Evolutionary conservation across 768 basidiomycete species (phyloP).

Genomic region (Russula ochroleuca): DNA sequence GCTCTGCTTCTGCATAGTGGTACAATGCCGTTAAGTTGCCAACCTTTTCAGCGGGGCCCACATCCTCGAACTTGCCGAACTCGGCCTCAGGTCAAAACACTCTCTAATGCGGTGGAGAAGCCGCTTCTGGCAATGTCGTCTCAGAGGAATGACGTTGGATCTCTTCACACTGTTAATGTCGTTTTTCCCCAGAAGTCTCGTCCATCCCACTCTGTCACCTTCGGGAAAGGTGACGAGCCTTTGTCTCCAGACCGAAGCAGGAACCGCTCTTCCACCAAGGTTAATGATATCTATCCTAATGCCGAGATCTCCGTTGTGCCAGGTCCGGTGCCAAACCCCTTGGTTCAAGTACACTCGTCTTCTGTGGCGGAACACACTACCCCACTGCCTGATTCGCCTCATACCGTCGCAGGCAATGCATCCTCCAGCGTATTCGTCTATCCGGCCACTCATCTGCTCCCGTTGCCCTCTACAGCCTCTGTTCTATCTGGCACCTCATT

Average conservation of each 20-base stretch:
- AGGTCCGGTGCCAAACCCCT: slow-evolving; percentile 48
- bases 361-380: slow-evolving; percentile 29
- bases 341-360: neutral
- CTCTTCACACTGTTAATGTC: slow-evolving; percentile 21
- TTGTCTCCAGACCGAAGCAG: slow-evolving; percentile 6
- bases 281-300: slow-evolving; percentile 26
- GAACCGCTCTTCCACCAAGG: slow-evolving; percentile 15
- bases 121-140: neutral
- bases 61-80: slow-evolving; percentile 7
- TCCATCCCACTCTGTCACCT: neutral
- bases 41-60: slow-evolving; percentile 4
- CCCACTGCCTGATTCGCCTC: slow-evolving; percentile 27
- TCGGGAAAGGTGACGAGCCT: neutral
- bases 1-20: slow-evolving; percentile 18
- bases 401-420: slow-evolving; percentile 14
- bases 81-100: slow-evolving; percentile 2
- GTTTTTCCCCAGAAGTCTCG: slow-evolving; percentile 19
- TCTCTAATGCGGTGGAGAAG: slow-evolving; percentile 7
- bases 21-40: slow-evolving; percentile 17
- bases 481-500: slow-evolving; percentile 1
- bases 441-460: slow-evolving; percentile 5
- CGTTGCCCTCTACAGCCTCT: slow-evolving; percentile 2
- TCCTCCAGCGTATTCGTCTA: neutral
- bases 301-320: slow-evolving; percentile 43
- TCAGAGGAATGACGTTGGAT: slow-evolving; percentile 9